These are phyloP conservation scores for Centrapalus pauciflorus DNA, from an alignment of 129 eudicot genomes.

Conservation along the genomic window DNA sequence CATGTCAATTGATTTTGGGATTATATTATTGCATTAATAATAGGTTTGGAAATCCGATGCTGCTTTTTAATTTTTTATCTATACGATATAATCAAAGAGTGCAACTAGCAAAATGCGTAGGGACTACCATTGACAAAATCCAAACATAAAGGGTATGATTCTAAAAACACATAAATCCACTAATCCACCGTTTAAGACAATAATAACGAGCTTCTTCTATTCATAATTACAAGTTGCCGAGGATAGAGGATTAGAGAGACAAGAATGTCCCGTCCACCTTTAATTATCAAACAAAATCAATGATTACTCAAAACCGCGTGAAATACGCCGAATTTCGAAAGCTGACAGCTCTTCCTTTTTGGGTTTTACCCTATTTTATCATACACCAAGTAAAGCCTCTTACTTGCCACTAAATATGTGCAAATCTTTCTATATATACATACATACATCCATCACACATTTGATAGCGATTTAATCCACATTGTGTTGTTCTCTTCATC, in stretches of 20 bases:
- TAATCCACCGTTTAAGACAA: not conserved
- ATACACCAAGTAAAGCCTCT: not conserved
- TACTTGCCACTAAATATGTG: constrained; percentile 7
- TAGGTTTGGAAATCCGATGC: too few species aligned
- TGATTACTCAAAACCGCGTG: constrained; percentile 51
- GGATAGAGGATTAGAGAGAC: constrained; percentile 14
- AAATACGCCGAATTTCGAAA: constrained; percentile 33
- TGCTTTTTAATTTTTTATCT: too few species aligned
- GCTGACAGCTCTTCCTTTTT: constrained; percentile 25
- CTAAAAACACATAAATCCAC: not conserved
- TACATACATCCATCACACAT: not conserved
- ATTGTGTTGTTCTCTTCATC: constrained; percentile 13
- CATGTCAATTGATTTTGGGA: too few species aligned
- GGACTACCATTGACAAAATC: not conserved
- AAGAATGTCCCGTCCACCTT: constrained; percentile 4
- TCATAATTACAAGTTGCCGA: not conserved
- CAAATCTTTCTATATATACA: constrained; percentile 13
- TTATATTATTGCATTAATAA: too few species aligned
- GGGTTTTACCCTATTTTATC: not conserved
- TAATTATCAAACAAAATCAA: constrained; percentile 27
- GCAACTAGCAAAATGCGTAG: not conserved
- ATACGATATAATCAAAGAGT: not conserved
- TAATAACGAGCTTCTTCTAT: constrained; percentile 4
- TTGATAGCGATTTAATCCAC: constrained; percentile 17
- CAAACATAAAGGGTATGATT: not conserved